Evolutionary conservation across 129 eudicot genomes (phyloP).

Genomic region (Silybum marianum): DNA sequence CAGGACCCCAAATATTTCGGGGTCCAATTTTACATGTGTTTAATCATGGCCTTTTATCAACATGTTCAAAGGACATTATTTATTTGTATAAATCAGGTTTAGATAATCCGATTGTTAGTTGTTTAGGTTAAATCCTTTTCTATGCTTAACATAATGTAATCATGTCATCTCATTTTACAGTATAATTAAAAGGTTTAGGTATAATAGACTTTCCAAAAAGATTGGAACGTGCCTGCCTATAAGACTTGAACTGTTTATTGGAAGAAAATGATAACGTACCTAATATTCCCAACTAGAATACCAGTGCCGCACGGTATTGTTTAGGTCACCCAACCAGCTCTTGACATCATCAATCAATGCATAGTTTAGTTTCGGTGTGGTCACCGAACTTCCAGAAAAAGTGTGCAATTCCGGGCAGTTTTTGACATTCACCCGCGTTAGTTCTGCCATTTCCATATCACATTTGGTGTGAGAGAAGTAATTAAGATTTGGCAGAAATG

Average conservation of each 20-base stretch:
- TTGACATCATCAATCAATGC: constrained; percentile 19
- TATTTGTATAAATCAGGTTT: too few relatives aligned
- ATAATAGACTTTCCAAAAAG: too few relatives aligned
- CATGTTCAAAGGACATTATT: too few relatives aligned
- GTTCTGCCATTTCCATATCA: constrained; percentile 28
- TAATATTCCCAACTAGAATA: constrained; percentile 5
- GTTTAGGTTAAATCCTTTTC: too few relatives aligned
- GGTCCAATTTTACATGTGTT: too few relatives aligned
- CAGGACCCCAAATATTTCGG: too few relatives aligned
- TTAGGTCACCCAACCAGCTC: constrained; percentile 30
- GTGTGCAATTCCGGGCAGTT: constrained; percentile 28
- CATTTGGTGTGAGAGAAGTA: constrained; percentile 30
- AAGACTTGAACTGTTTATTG: neutral
- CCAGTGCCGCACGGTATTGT: constrained; percentile 25
- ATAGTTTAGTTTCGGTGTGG: constrained; percentile 29
- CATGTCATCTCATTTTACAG: too few relatives aligned
- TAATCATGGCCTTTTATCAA: too few relatives aligned
- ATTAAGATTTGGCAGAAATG: constrained; percentile 20
- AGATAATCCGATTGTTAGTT: too few relatives aligned
- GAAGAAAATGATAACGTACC: constrained; percentile 15
- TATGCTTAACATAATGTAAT: too few relatives aligned
- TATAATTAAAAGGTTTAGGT: too few relatives aligned
- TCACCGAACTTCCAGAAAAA: constrained; percentile 35
- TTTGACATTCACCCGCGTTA: constrained; percentile 23
- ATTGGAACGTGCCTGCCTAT: too few relatives aligned